Evolutionary conservation across 179 eudicot species (phyloP).

Genomic region (Drosera spatulata): DNA sequence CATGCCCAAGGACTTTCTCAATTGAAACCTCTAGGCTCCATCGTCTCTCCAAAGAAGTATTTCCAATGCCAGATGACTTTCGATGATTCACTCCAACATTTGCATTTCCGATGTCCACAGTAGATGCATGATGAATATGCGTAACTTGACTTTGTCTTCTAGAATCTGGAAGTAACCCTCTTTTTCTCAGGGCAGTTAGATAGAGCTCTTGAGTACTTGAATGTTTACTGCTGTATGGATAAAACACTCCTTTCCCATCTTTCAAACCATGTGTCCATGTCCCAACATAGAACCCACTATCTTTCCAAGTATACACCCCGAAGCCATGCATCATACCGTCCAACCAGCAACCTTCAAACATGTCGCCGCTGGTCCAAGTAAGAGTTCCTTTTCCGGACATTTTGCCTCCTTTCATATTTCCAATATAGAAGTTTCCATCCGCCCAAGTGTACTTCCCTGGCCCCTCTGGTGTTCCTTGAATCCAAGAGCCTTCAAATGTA

Average conservation of each 20-base stretch:
- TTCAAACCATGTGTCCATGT: slow-evolving; percentile 94
- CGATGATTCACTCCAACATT: slow-evolving; percentile 38
- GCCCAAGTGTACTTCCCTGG: slow-evolving; percentile 87
- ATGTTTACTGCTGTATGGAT: slow-evolving; percentile 57
- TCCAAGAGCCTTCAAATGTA: slow-evolving; percentile 89
- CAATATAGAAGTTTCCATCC: slow-evolving; percentile 72
- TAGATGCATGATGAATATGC: slow-evolving; percentile 60
- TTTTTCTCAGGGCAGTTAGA: slow-evolving; percentile 69
- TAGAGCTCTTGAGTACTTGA: slow-evolving; percentile 63
- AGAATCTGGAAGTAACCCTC: slow-evolving; percentile 78
- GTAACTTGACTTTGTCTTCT: slow-evolving; percentile 66
- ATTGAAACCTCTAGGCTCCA: slow-evolving; percentile 93
- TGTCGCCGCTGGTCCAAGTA: slow-evolving; percentile 80
- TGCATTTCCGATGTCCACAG: slow-evolving; percentile 53
- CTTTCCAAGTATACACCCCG: slow-evolving; percentile 84
- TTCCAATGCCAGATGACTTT: slow-evolving; percentile 28
- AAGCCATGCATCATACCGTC: slow-evolving; percentile 88
- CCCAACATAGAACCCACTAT: slow-evolving; percentile 88
- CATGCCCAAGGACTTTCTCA: slow-evolving; percentile 67
- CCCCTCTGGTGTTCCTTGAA: slow-evolving; percentile 83
- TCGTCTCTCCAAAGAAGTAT: slow-evolving; percentile 64
- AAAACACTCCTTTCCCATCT: slow-evolving; percentile 90
- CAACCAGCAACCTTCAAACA: slow-evolving; percentile 82
- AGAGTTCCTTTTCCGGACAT: slow-evolving; percentile 90
- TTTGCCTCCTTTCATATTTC: slow-evolving; percentile 89